Percentiles rank a stretch among this genome's conserved stretches.
Conservation (phyloP, 305 asterid species). For the Fraxinus sp. region DNA sequence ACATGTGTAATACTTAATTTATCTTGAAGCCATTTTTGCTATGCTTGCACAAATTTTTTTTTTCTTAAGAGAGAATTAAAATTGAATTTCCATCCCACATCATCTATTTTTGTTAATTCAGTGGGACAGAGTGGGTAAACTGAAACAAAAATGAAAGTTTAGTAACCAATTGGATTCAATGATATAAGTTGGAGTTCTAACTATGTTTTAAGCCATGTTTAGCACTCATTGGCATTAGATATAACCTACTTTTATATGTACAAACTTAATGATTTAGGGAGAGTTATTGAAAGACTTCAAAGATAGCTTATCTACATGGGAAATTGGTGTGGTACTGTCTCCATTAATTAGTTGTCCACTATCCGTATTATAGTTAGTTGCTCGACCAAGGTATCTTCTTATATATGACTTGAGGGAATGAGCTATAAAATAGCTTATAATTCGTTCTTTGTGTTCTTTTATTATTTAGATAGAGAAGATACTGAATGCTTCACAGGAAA, state of each 20-base stretch:
- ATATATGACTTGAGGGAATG: not conserved
- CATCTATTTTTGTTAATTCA: not conserved
- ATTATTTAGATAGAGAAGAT: not conserved
- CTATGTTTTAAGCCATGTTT: not conserved
- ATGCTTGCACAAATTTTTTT: no score
- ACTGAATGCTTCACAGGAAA: not conserved
- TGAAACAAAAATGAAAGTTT: not conserved
- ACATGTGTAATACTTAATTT: no score
- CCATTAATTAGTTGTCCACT: not conserved
- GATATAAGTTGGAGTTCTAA: not conserved
- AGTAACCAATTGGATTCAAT: not conserved
- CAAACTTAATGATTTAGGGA: not conserved
- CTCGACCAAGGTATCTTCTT: not conserved
- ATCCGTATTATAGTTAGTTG: not conserved
- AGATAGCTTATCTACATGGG: not conserved
- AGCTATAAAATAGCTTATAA: conserved; percentile 7
- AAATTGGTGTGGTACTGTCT: not conserved
- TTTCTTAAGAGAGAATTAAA: no score
- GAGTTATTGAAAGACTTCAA: not conserved
- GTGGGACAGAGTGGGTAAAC: not conserved
- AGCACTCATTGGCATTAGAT: not conserved
- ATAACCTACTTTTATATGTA: not conserved
- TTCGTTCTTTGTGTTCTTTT: not conserved
- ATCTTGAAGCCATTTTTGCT: no score
- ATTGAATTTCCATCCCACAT: not conserved